Conservation (phyloP, 768 basidiomycete genomes). For the Grammothele lineata region DNA sequence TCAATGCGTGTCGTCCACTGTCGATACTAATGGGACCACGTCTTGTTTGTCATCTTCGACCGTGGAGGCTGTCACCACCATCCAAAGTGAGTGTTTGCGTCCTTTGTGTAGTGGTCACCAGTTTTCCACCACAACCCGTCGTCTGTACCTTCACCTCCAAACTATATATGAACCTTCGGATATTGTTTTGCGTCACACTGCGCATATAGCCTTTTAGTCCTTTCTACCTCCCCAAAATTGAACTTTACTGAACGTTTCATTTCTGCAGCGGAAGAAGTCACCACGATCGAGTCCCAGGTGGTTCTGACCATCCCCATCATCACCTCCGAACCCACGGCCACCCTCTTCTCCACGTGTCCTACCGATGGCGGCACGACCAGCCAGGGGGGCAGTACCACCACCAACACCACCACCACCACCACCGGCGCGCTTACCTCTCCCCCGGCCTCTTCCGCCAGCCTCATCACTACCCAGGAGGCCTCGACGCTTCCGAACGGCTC, state of each 20-base stretch:
- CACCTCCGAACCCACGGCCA: constrained; percentile 28
- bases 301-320: constrained; percentile 32
- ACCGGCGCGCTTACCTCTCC: not conserved
- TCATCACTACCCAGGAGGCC: constrained; percentile 28
- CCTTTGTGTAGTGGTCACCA: not conserved
- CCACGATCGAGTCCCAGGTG: constrained; percentile 38
- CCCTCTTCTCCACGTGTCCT: constrained; percentile 38
- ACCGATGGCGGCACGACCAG: constrained; percentile 8
- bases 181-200: too few species aligned
- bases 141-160: too few species aligned
- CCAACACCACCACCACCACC: not conserved
- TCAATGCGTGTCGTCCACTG: constrained; percentile 30
- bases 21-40: constrained; percentile 20
- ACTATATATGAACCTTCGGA: too few species aligned
- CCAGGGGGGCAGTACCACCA: too few species aligned
- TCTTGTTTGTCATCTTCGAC: constrained; percentile 26
- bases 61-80: constrained; percentile 27
- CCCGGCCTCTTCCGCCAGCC: constrained; percentile 18
- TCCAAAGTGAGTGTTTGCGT: constrained; percentile 29
- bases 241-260: not conserved
- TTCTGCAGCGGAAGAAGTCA: constrained; percentile 21
- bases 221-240: too few species aligned
- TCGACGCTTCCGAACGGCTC: constrained; percentile 40
- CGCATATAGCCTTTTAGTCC: too few species aligned
- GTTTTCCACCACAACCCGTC: too few species aligned